A percentile compares a stretch with the other conserved stretches of the same genome.
Conservation (phyloP, 345 rosid species). For the Excoecaria agallocha region DNA sequence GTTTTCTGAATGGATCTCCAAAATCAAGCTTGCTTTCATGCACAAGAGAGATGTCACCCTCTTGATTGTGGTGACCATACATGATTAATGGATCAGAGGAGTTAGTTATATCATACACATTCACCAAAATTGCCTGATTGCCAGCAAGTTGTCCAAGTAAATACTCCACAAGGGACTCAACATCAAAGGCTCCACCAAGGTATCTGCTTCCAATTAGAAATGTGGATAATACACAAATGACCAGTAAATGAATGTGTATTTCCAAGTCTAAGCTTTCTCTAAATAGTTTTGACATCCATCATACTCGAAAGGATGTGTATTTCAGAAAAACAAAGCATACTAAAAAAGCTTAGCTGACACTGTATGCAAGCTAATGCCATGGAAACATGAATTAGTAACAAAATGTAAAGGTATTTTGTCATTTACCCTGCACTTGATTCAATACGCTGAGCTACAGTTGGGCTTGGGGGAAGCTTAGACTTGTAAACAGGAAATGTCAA, state of each 20-base stretch:
- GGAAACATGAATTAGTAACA: too few species aligned
- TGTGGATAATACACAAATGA: background rate
- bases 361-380: too few species aligned
- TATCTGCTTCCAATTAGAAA: slow-evolving; percentile 51
- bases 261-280: too few species aligned
- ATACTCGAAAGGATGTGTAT: too few species aligned
- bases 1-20: slow-evolving; percentile 94
- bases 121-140: slow-evolving; percentile 86
- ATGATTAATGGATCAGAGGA: slow-evolving; percentile 77
- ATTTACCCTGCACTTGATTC: slow-evolving; percentile 83
- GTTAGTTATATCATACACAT: slow-evolving; percentile 86
- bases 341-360: too few species aligned
- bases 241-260: too few species aligned
- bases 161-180: slow-evolving; percentile 97
- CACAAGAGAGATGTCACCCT: slow-evolving; percentile 65
- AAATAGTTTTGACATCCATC: background rate
- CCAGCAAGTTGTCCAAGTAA: slow-evolving; percentile 97
- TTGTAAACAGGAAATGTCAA: slow-evolving; percentile 95
- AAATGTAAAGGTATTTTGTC: background rate
- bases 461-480: slow-evolving; percentile 63
- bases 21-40: slow-evolving; percentile 88
- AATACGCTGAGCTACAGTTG: slow-evolving; percentile 64
- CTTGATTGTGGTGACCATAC: slow-evolving; percentile 85
- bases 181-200: slow-evolving; percentile 98
- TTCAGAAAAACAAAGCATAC: too few species aligned